These are phyloP conservation scores for Boletus bicolor DNA, from an alignment of 768 basidiomycete genomes.

Conservation along the genomic window DNA sequence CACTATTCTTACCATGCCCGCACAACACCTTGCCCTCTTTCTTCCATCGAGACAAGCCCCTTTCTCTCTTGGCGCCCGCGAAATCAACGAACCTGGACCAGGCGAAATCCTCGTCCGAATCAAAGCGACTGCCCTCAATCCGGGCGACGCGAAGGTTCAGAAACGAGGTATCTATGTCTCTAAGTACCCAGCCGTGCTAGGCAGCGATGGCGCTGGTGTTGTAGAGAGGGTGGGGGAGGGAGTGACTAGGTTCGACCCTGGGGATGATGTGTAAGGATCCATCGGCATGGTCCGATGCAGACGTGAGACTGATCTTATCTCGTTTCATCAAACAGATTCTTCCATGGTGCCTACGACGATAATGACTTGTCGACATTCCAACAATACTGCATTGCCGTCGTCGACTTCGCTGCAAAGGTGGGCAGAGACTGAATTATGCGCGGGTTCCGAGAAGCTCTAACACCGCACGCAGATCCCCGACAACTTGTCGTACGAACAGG, in stretches of 20 bases:
- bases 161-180: constrained; percentile 37
- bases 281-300: constrained; percentile 4
- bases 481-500: constrained; percentile 46
- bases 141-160: constrained; percentile 52
- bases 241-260: constrained; percentile 46
- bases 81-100: constrained; percentile 42
- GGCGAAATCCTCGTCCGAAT: constrained; percentile 49
- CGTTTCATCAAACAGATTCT: constrained; percentile 32
- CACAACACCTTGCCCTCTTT: constrained; percentile 29
- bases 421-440: background rate
- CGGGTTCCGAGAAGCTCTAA: constrained; percentile 7
- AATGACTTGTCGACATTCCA: constrained; percentile 43
- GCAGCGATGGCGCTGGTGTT: constrained; percentile 50
- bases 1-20: constrained; percentile 21
- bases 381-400: constrained; percentile 41
- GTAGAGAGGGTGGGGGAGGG: constrained; percentile 51
- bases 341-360: constrained; percentile 37
- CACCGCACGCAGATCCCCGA: constrained; percentile 40
- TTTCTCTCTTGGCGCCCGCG: constrained; percentile 31
- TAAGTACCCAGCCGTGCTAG: constrained; percentile 45
- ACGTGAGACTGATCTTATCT: constrained; percentile 26
- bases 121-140: constrained; percentile 48
- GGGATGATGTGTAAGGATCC: constrained; percentile 49
- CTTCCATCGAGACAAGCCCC: constrained; percentile 34
- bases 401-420: constrained; percentile 42